These are phyloP conservation scores for maize (Zea mays) DNA, from an alignment of 176 grass and related monocot genomes.

Conservation along the genomic window DNA sequence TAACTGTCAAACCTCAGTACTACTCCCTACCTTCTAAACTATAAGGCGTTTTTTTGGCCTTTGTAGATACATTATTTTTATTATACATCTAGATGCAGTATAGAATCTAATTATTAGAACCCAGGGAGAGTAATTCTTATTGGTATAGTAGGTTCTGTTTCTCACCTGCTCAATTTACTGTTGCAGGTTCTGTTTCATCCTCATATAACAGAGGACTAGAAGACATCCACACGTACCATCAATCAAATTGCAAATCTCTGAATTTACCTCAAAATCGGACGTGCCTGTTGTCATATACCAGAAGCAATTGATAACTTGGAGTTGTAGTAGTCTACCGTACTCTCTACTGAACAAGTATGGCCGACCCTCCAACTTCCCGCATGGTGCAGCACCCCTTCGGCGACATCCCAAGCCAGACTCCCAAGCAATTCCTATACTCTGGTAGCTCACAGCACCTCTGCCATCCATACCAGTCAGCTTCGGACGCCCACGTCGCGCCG, in stretches of 20 bases:
- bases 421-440: conserved; percentile 37
- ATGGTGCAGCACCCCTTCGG: conserved; percentile 50
- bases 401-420: conserved; percentile 37
- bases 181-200: conserved; percentile 38
- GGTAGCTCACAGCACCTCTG: conserved; percentile 25
- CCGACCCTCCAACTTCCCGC: conserved; percentile 47
- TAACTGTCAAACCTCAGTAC: not conserved
- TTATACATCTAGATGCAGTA: too few relatives aligned
- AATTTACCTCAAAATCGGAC: conserved; percentile 1
- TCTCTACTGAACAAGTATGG: conserved; percentile 30
- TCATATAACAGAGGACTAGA: conserved; percentile 2
- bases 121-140: not conserved
- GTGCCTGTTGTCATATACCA: not conserved
- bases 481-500: conserved; percentile 10
- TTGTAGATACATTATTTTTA: too few relatives aligned
- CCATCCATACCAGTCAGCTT: conserved; percentile 22
- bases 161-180: conserved; percentile 29
- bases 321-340: conserved; percentile 14
- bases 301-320: conserved; percentile 25
- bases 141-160: not conserved
- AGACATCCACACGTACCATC: not conserved
- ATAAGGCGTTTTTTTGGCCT: too few relatives aligned
- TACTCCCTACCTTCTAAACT: too few relatives aligned
- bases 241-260: not conserved
- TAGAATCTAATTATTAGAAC: too few relatives aligned